Conservation (phyloP, 345 rosid species). For the Eucalyptus grandis region DNA sequence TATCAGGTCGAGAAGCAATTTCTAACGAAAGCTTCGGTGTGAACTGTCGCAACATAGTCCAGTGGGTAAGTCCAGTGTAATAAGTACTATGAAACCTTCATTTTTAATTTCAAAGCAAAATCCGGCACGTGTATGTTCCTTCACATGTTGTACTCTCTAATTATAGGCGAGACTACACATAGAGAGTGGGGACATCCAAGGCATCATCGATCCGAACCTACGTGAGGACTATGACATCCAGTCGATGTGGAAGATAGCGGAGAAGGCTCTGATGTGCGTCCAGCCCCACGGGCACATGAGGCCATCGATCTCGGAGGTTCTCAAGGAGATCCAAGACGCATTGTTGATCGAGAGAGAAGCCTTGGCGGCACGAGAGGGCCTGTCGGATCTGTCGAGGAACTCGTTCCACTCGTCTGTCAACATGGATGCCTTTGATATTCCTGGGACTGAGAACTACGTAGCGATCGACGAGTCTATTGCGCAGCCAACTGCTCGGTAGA, state of each 20-base stretch:
- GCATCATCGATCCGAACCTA: constrained; percentile 75
- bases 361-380: constrained; percentile 35
- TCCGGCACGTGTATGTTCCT: neutral
- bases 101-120: neutral
- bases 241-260: constrained; percentile 98
- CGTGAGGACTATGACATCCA: constrained; percentile 69
- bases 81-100: neutral
- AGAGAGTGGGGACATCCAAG: constrained; percentile 88
- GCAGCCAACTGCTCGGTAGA: constrained; percentile 64
- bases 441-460: constrained; percentile 41
- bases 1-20: constrained; percentile 95
- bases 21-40: constrained; percentile 83
- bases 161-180: constrained; percentile 82
- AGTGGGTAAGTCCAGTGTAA: constrained; percentile 61
- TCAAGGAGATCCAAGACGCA: constrained; percentile 94
- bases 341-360: constrained; percentile 65
- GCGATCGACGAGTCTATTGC: constrained; percentile 49
- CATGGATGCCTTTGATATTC: constrained; percentile 33
- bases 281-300: constrained; percentile 90
- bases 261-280: constrained; percentile 87
- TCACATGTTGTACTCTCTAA: neutral
- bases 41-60: constrained; percentile 93
- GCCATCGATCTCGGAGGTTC: constrained; percentile 88
- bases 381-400: constrained; percentile 60
- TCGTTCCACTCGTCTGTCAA: constrained; percentile 66